A percentile compares a stretch with the other conserved stretches of the same genome.
Evolutionary conservation across 306 rosid species (phyloP).

Genomic region (Ochetophila trinervis): DNA sequence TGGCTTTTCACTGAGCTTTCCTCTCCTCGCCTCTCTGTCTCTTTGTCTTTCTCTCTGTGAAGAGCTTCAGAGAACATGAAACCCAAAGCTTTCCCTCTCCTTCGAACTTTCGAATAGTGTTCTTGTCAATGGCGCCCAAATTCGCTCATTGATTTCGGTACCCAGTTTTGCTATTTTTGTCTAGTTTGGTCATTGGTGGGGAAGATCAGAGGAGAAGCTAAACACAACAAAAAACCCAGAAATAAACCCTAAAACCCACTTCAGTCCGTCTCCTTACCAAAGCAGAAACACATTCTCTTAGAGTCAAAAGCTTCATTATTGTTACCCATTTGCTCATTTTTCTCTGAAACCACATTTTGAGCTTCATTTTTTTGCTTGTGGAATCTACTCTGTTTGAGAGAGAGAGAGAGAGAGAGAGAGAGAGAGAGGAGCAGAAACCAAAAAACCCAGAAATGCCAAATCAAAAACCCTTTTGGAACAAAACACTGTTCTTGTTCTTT

Average conservation of each 20-base stretch:
- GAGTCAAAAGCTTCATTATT: constrained; percentile 6
- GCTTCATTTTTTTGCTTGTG: too few species aligned
- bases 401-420: not conserved
- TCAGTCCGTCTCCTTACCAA: not conserved
- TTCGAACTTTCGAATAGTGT: not conserved
- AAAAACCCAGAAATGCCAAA: constrained; percentile 28
- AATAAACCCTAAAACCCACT: constrained; percentile 5
- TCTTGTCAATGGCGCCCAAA: not conserved
- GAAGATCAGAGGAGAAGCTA: not conserved
- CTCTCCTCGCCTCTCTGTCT: constrained; percentile 7
- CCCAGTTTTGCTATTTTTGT: constrained; percentile 4
- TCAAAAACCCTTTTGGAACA: constrained; percentile 17
- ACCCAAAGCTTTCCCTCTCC: constrained; percentile 28
- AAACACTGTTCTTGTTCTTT: constrained; percentile 23
- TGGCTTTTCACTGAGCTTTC: not conserved
- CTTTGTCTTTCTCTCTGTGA: not conserved
- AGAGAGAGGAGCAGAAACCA: constrained; percentile 3
- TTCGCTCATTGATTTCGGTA: not conserved
- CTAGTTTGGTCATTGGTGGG: not conserved
- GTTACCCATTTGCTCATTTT: not conserved
- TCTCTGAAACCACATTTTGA: not conserved
- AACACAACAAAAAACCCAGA: not conserved
- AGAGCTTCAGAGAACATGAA: constrained; percentile 6
- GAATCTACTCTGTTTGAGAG: not conserved
- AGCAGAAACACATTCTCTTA: constrained; percentile 17